Conservation (phyloP, 2,329 filamentous ascomycete species). For the Didymella arachidicola region DNA sequence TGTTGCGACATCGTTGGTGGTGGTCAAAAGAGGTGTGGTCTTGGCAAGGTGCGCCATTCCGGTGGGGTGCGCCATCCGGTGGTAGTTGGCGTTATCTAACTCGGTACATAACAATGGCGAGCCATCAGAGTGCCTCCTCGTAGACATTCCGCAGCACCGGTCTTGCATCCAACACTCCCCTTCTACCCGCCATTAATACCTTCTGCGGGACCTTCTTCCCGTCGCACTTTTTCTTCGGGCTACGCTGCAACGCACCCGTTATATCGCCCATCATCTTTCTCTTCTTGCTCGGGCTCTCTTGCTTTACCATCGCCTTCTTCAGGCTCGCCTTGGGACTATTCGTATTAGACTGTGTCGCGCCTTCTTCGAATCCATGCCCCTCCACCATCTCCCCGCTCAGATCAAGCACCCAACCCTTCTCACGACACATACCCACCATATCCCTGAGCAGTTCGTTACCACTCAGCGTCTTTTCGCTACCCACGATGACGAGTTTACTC, state of each 20-base stretch:
- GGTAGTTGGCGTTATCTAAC: too few relatives aligned
- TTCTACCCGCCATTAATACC: conserved; percentile 64
- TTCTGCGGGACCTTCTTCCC: conserved; percentile 63
- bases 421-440: conserved; percentile 80
- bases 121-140: conserved; percentile 59
- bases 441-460: conserved; percentile 75
- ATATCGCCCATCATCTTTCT: conserved; percentile 41
- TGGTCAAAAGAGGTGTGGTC: too few relatives aligned
- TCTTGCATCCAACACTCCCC: conserved; percentile 68
- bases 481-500: conserved; percentile 88
- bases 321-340: background rate
- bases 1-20: too few relatives aligned
- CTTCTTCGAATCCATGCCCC: conserved; percentile 72
- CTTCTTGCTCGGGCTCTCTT: conserved; percentile 46
- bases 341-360: conserved; percentile 48
- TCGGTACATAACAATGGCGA: background rate
- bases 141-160: conserved; percentile 78
- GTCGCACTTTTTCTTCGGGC: conserved; percentile 28
- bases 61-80: too few relatives aligned
- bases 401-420: conserved; percentile 80
- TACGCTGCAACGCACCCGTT: conserved; percentile 15
- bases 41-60: too few relatives aligned
- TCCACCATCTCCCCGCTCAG: conserved; percentile 70
- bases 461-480: conserved; percentile 77
- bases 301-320: background rate